Evolutionary conservation across 169 alveolate genomes (phyloP).

Genomic region (Cryptosporidium muris): DNA sequence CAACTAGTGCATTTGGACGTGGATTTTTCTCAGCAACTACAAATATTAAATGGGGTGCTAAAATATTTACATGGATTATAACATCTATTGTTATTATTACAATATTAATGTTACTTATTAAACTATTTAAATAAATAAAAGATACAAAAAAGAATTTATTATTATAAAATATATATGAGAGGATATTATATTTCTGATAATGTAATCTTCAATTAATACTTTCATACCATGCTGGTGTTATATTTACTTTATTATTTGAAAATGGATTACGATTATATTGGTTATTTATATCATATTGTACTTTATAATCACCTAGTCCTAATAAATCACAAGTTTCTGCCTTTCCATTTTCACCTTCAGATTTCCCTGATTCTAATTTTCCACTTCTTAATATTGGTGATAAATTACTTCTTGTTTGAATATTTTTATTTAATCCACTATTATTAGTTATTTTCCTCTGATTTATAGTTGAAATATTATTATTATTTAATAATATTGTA

Average conservation of each 20-base stretch:
- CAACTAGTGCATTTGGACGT: conserved; percentile 68
- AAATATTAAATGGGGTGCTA: conserved; percentile 69
- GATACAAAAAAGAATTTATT: not conserved
- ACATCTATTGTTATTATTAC: conserved; percentile 67
- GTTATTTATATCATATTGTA: not conserved
- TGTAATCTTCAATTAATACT: not conserved
- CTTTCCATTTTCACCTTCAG: too few species aligned
- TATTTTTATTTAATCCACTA: not conserved
- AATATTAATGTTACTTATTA: conserved; percentile 49
- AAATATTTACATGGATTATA: conserved; percentile 56
- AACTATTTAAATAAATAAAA: conserved; percentile 34
- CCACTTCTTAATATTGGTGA: too few species aligned
- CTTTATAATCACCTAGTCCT: too few species aligned
- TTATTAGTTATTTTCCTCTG: not conserved
- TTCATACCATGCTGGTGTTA: not conserved
- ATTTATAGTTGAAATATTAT: not conserved
- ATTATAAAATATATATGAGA: not conserved
- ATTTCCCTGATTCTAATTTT: too few species aligned
- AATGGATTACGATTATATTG: conserved; percentile 30
- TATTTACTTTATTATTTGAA: conserved; percentile 7
- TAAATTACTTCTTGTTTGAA: too few species aligned
- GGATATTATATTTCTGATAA: not conserved
- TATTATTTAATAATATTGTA: not conserved
- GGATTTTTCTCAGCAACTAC: conserved; percentile 68
- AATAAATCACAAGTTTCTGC: too few species aligned